A percentile compares a stretch with the other conserved stretches of the same genome.
Evolutionary conservation across 2,329 filamentous ascomycete genomes (phyloP).

Genomic region (Chalaropsis thielavioides): DNA sequence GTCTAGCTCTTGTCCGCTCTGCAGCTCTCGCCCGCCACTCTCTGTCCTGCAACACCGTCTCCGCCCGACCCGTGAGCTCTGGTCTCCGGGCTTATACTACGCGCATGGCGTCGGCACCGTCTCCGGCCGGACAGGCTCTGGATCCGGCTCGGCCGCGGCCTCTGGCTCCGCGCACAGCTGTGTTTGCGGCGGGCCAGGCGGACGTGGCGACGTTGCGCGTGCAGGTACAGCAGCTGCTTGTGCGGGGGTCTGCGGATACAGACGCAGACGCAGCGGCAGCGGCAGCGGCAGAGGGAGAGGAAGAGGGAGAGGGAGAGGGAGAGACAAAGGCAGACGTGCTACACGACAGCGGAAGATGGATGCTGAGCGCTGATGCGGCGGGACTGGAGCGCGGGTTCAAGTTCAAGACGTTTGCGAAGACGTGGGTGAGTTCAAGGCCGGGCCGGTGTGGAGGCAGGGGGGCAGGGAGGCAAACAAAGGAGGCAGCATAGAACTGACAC

Average conservation of each 20-base stretch:
- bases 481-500: slow-evolving; percentile 26
- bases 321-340: no score
- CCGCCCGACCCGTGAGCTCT: background rate
- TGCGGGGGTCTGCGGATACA: no score
- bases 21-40: no score
- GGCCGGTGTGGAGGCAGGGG: no score
- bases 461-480: no score
- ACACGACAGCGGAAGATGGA: slow-evolving; percentile 35
- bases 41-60: background rate
- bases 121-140: background rate
- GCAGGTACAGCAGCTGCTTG: slow-evolving; percentile 29
- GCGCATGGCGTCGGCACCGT: background rate
- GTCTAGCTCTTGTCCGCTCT: background rate
- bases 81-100: background rate
- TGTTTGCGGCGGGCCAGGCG: slow-evolving; percentile 32
- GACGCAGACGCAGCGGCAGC: no score
- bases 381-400: slow-evolving; percentile 46
- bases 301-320: no score
- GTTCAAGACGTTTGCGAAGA: slow-evolving; percentile 52
- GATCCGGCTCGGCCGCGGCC: background rate
- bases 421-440: slow-evolving; percentile 43
- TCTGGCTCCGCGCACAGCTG: background rate
- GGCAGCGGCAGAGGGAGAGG: no score
- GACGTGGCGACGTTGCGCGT: slow-evolving; percentile 28
- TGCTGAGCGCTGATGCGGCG: slow-evolving; percentile 34